Evolutionary conservation across 345 rosid species (phyloP), one percentile per base, ranked within the genome.

Genomic region (Erysimum cheiranthoides): DNA sequence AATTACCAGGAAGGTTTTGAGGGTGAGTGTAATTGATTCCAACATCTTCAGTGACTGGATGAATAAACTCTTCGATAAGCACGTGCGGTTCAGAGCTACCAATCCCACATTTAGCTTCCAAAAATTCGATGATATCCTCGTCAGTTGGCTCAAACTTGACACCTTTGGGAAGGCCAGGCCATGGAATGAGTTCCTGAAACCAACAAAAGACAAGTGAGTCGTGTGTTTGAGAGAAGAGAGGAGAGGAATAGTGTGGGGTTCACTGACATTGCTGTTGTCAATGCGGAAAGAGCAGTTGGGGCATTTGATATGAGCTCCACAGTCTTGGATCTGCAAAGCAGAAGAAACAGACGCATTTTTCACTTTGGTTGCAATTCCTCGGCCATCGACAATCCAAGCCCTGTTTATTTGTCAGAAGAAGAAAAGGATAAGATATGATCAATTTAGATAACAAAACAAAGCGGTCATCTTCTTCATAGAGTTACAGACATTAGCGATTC

Each of bases 21-120:
- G 99, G 99, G 78, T 95, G 99, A 13, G 99, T 81, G 78, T 86
- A 90, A 71, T 91, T 90, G 72, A 95, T 95, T 79, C 99, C 99
- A 62, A 81, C 80, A 36, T 87, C 85, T 45, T 69, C 86, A 39
- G 81, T 83, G 39, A 93, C 80, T 1, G 95, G 86, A 8, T 82
- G 81, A 71, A 91, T 91, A 57, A 91, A 93, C 78, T 86, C 96
- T 35, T 91, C 90, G 14, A 88, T 83, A 25, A 91, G 86, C 32
- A 65, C 2, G 59, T 93, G 93, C 0, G 88, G 82, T 57, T 80
- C 68, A 1, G 83, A 81, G 78, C 66, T 78, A 47, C 89, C 89
- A 67, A 83, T 61, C 36, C 95, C 88, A 66, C 97, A 87, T 77
- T 90, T 90, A 25, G 94, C 93, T 6, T 87, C 94, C 77, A 95